A percentile compares a stretch with the other conserved stretches of the same genome.
Evolutionary conservation across 2,329 filamentous ascomycete species (phyloP).

Genomic region (Fusarium sp.): DNA sequence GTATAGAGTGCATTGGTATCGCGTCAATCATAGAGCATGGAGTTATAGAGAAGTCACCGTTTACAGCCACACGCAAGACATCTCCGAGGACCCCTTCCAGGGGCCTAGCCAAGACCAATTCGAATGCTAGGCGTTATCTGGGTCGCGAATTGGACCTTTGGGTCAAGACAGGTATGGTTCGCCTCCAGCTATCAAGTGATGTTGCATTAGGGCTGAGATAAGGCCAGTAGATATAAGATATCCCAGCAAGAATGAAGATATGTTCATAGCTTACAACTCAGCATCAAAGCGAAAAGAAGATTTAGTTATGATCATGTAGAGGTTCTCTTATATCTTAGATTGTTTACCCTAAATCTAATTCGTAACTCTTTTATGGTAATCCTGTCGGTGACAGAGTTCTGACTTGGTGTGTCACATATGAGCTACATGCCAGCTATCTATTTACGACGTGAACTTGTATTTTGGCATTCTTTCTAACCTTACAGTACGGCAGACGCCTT

Average conservation of each 20-base stretch:
- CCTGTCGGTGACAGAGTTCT: too few relatives aligned
- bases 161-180: background rate
- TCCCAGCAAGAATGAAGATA: background rate
- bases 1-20: background rate
- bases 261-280: background rate
- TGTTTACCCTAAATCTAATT: background rate
- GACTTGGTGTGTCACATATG: background rate
- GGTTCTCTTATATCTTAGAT: background rate
- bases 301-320: background rate
- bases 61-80: background rate
- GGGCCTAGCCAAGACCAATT: background rate
- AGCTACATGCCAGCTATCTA: background rate
- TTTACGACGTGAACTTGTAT: background rate
- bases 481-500: background rate
- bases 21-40: conserved; percentile 1
- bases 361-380: too few relatives aligned
- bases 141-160: background rate
- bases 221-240: background rate
- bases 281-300: background rate
- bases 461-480: background rate
- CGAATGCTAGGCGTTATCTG: background rate
- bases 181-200: background rate
- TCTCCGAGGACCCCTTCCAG: background rate
- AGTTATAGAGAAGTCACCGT: background rate
- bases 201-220: background rate